Base-by-base conservation (phyloP, 2,329 filamentous ascomycete species). In the Acrocalymma vagum region DNA sequence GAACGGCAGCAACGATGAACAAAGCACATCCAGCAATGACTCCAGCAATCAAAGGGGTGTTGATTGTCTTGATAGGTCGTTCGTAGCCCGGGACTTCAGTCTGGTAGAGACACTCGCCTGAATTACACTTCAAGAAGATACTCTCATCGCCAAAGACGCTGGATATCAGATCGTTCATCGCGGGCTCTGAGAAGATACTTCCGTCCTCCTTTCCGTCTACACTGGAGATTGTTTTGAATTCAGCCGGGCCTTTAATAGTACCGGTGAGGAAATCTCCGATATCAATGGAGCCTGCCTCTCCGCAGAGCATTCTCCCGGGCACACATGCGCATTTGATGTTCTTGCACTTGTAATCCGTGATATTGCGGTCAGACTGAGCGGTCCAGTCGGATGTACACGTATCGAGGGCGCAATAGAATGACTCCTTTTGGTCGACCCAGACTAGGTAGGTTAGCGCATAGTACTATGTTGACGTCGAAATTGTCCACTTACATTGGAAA, bases 381-480 rank as follows among this genome's bases (percentile, higher is more conserved):
- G 88, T 80, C 65, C 87, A 83, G 34, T 73, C 80, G 60, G 89
- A 94, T 11, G 82, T 72, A 74, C 94, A 99, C 11, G 86, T 86
- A 60, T 90, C 84, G 43, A 99, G 78, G 49, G 87, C 85, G 74
- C 95, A 99, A 72, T 95, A 99, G 77, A 99, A 99, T 1, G 94
- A 97, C 72, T 99, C 94, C 50, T 82, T 79, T 55, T 93, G 83
- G 58, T 95, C 92, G 31, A 99, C 90, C 93, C 94, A 99, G 73
- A 99, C 88, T 92, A 55, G 22, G 5, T 15, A 43, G 20, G 50
- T 74, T 44, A 72, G 65, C 48, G 31, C 29, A 11, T 29, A 10
- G 29, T 2, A 37, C 29, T 29, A 25, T 13, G 14, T n/a, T 16
- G 9, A 23, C 4, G 6, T 9, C 31, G 13, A 16, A 9, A n/a